Conservation (phyloP, 352 stramenopile genomes). For the Globisporangium parvum region DNA sequence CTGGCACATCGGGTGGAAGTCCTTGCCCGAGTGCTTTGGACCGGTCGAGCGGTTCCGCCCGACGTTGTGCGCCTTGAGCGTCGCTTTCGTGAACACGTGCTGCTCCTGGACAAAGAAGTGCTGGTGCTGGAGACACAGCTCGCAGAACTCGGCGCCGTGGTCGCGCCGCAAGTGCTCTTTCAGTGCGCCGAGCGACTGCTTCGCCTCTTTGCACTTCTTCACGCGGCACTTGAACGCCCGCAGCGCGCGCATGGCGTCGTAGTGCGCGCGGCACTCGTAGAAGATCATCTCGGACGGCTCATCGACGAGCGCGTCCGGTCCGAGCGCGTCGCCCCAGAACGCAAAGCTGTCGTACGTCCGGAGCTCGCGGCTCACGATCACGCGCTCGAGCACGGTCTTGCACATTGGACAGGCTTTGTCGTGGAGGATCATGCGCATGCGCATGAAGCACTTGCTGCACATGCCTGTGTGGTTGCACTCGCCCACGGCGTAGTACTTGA, state of each 20-base stretch:
- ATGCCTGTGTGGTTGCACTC: slow-evolving; percentile 78
- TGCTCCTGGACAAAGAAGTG: slow-evolving; percentile 82
- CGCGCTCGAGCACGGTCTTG: slow-evolving; percentile 57
- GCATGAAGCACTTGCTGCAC: slow-evolving; percentile 77
- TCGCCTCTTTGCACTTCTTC: slow-evolving; percentile 50
- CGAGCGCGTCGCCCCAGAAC: slow-evolving; percentile 68
- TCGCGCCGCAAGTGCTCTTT: slow-evolving; percentile 66
- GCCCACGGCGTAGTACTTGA: slow-evolving; percentile 64
- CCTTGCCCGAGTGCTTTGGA: slow-evolving; percentile 51
- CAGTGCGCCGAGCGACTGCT: slow-evolving; percentile 44
- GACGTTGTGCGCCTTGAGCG: slow-evolving; percentile 61
- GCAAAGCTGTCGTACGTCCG: slow-evolving; percentile 62
- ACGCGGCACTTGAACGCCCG: slow-evolving; percentile 60
- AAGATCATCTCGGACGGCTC: slow-evolving; percentile 79
- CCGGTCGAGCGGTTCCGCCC: slow-evolving; percentile 34
- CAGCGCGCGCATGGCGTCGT: slow-evolving; percentile 43
- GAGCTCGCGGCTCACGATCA: slow-evolving; percentile 47
- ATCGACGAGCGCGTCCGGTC: slow-evolving; percentile 57
- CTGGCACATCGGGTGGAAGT: slow-evolving; percentile 86
- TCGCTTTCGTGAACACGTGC: slow-evolving; percentile 68
- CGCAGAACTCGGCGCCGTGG: slow-evolving; percentile 70
- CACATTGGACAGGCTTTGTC: slow-evolving; percentile 79
- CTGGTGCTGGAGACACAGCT: slow-evolving; percentile 68
- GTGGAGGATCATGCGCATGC: slow-evolving; percentile 76
- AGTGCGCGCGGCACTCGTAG: slow-evolving; percentile 57